Base-by-base conservation (phyloP, 176 grass and related monocot genomes). In the Tillandsia fasciculata region DNA sequence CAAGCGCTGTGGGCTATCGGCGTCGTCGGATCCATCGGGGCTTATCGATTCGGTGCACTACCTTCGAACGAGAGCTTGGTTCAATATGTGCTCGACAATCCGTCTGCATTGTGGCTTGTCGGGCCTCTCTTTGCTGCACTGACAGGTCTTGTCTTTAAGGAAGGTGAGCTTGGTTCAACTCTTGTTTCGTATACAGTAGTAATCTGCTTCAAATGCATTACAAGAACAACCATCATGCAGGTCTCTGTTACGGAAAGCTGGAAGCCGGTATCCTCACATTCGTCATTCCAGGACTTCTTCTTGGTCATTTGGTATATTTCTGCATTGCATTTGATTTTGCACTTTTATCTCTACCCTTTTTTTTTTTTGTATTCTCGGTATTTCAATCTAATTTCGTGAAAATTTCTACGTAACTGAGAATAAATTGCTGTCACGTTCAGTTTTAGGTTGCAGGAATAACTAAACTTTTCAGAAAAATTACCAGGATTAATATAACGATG, bases 81-180 rank as follows among this genome's bases (percentile, higher is more conserved):
- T 52, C 28, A 70, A 24, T 96, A 85, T 70, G 86, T 85, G 54
- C 69, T 96, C 20, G 81, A 75, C 10, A 83, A 96, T 15, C 88
- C 88, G 17, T 63, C 56, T 17, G 75, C 74, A 0, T 15, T 91
- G 24, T 91, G 88, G 92, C 84, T 91, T 56, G 75, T 88, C 12
- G 88, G 92, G 1, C 92, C 92, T 1, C 82, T 85, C 11, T 96
- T 96, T 67, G 88, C 92, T 12, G 85, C 88, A 11, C 74, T 96
- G 12, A 91, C 92, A n/a, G 92, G 92, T 3, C 81, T 96, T 52
- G 86, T 96, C 69, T 96, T 91, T 71, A 96, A 91, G 72, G 92
- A 96, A 89, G 92, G 92, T 96, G 77, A 6, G 14, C 20, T 20
- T 20, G 20, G 20, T 20, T 20, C 20, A 52, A 68, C 11, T 49